Percentiles rank a stretch among this genome's conserved stretches.
phyloP scores from a whole-genome alignment of 306 rosid genomes.

The Casuarina cunninghamiana region DNA sequence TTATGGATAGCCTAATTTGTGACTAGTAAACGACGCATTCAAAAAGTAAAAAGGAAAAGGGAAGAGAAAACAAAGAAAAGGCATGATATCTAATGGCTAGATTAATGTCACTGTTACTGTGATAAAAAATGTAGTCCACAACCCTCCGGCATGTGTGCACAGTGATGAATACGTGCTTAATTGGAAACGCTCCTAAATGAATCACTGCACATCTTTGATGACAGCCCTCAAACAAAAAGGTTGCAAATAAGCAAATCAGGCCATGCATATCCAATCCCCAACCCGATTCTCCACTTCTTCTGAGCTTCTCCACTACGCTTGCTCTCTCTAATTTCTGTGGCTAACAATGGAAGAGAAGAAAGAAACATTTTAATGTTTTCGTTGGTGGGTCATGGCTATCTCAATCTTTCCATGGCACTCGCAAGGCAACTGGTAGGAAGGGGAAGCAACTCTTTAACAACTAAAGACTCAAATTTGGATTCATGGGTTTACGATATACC shows the following conservation, averaged over 20 bases:
- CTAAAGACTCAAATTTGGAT: background rate
- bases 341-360: background rate
- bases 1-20: too few species aligned
- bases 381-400: background rate
- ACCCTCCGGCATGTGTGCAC: too few species aligned
- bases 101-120: too few species aligned
- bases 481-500: too few species aligned
- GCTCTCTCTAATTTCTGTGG: background rate
- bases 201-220: too few species aligned
- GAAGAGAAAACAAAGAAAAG: too few species aligned
- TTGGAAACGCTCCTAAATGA: too few species aligned
- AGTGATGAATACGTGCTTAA: too few species aligned
- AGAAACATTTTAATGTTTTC: background rate
- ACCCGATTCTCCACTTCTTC: background rate
- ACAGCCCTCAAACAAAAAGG: background rate
- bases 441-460: background rate
- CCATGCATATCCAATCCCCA: constrained; percentile 1
- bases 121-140: too few species aligned
- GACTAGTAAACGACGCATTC: too few species aligned
- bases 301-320: background rate
- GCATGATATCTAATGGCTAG: too few species aligned
- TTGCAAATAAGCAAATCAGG: background rate
- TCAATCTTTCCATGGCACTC: constrained; percentile 3
- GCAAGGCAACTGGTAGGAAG: background rate
- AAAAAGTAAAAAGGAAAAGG: too few species aligned